These are phyloP conservation scores for Fusarium nurragi DNA, from an alignment of 2,329 filamentous ascomycete species.

Conservation along the genomic window DNA sequence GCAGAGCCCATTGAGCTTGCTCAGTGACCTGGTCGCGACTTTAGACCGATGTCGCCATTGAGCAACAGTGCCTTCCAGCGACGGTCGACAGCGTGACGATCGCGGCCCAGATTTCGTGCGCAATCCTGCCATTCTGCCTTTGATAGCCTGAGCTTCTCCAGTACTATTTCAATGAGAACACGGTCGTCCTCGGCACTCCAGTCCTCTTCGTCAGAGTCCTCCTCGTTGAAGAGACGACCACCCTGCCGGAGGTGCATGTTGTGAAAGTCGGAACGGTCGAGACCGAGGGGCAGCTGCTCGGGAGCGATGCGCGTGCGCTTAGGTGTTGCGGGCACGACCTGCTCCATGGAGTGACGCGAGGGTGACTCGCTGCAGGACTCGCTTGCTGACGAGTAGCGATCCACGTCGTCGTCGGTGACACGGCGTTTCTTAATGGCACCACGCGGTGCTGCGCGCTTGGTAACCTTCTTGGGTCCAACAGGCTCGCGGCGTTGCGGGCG, in stretches of 20 bases:
- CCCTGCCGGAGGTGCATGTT: conserved; percentile 46
- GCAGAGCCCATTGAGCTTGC: conserved; percentile 53
- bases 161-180: conserved; percentile 72
- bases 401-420: conserved; percentile 57
- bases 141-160: conserved; percentile 72
- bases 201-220: conserved; percentile 56
- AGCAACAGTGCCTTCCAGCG: conserved; percentile 72
- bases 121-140: conserved; percentile 75
- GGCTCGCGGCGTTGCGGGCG: conserved; percentile 50
- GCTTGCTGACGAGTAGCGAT: conserved; percentile 52
- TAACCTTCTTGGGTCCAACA: conserved; percentile 56
- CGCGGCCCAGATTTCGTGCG: conserved; percentile 69
- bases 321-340: conserved; percentile 60
- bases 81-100: conserved; percentile 64
- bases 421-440: conserved; percentile 65
- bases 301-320: conserved; percentile 70
- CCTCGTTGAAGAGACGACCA: conserved; percentile 50
- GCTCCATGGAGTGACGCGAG: conserved; percentile 23
- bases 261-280: conserved; percentile 68
- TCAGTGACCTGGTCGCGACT: conserved; percentile 57
- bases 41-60: conserved; percentile 68
- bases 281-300: conserved; percentile 67
- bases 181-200: conserved; percentile 73
- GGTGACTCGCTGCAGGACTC: conserved; percentile 50
- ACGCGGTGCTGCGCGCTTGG: conserved; percentile 60